Conservation (phyloP, 2,329 filamentous ascomycete genomes). For the Cadophora sp. region DNA sequence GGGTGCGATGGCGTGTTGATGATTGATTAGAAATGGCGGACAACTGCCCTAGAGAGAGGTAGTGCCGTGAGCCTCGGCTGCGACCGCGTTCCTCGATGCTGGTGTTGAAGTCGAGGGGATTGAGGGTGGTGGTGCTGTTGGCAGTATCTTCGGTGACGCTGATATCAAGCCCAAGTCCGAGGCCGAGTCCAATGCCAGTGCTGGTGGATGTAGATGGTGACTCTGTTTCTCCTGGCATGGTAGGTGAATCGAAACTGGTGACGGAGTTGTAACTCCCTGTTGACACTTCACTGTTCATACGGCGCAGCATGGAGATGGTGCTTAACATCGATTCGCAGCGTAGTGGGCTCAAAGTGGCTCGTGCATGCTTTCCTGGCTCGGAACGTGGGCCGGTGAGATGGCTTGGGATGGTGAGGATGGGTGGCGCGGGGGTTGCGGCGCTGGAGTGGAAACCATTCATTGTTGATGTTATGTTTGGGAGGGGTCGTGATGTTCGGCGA, state of each 20-base stretch:
- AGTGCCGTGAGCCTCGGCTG: slow-evolving; percentile 25
- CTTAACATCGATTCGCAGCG: slow-evolving; percentile 23
- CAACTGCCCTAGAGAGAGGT: slow-evolving; percentile 25
- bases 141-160: not conserved
- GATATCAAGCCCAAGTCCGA: not conserved
- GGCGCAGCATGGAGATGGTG: slow-evolving; percentile 29
- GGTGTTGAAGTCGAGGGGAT: not conserved
- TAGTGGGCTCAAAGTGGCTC: slow-evolving; percentile 19
- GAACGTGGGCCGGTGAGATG: slow-evolving; percentile 34
- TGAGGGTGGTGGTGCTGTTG: not conserved
- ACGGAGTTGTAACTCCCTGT: slow-evolving; percentile 22
- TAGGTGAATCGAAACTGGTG: slow-evolving; percentile 11
- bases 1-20: not conserved
- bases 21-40: not conserved
- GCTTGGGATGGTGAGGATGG: slow-evolving; percentile 33
- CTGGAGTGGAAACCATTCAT: slow-evolving; percentile 22
- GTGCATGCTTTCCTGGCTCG: slow-evolving; percentile 20
- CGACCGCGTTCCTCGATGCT: slow-evolving; percentile 14
- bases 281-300: slow-evolving; percentile 38
- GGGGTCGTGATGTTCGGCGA: slow-evolving; percentile 18
- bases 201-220: not conserved
- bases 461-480: slow-evolving; percentile 27
- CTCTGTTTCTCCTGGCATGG: not conserved
- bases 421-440: slow-evolving; percentile 27
- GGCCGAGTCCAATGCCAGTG: not conserved